Percentiles rank a stretch among this genome's conserved stretches.
These are phyloP conservation scores for Yamadazyma spencermartinsiae DNA, from an alignment of 1,139 yeast genomes.

Conservation along the genomic window DNA sequence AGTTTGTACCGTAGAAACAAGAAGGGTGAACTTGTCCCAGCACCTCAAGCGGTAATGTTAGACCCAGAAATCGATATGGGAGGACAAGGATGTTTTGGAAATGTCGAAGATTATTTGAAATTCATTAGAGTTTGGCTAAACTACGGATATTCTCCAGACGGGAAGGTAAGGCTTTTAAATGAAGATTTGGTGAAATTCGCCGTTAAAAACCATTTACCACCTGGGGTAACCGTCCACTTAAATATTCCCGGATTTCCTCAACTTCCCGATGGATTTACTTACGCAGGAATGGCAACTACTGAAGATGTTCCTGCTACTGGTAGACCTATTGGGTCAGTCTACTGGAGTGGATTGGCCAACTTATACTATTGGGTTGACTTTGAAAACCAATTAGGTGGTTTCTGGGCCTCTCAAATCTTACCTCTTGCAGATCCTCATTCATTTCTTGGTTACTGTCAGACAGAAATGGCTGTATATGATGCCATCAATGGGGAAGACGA, in stretches of 20 bases:
- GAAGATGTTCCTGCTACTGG: slow-evolving; percentile 35
- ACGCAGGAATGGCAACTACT: slow-evolving; percentile 76
- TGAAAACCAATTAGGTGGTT: slow-evolving; percentile 42
- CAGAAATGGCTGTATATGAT: slow-evolving; percentile 17
- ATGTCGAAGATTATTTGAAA: slow-evolving; percentile 43
- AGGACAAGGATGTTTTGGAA: slow-evolving; percentile 51
- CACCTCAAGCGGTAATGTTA: slow-evolving; percentile 18
- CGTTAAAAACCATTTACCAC: slow-evolving; percentile 35
- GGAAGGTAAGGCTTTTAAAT: slow-evolving; percentile 33
- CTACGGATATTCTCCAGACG: slow-evolving; percentile 42
- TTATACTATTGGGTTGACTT: slow-evolving; percentile 49
- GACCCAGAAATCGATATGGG: slow-evolving; percentile 45
- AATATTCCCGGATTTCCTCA: slow-evolving; percentile 19
- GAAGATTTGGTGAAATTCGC: slow-evolving; percentile 34
- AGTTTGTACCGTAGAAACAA: slow-evolving; percentile 25
- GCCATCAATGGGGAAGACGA: slow-evolving; percentile 13
- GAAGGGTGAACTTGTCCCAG: slow-evolving; percentile 18
- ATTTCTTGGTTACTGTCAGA: slow-evolving; percentile 15
- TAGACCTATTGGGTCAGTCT: slow-evolving; percentile 37
- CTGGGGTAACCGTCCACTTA: slow-evolving; percentile 22
- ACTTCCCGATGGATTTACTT: slow-evolving; percentile 79
- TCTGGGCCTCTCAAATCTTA: slow-evolving; percentile 29
- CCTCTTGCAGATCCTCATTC: slow-evolving; percentile 15
- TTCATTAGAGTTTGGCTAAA: slow-evolving; percentile 49
- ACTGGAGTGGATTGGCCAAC: slow-evolving; percentile 51